Conservation (phyloP, 106 monocot genomes). For the Posidonia australis region DNA sequence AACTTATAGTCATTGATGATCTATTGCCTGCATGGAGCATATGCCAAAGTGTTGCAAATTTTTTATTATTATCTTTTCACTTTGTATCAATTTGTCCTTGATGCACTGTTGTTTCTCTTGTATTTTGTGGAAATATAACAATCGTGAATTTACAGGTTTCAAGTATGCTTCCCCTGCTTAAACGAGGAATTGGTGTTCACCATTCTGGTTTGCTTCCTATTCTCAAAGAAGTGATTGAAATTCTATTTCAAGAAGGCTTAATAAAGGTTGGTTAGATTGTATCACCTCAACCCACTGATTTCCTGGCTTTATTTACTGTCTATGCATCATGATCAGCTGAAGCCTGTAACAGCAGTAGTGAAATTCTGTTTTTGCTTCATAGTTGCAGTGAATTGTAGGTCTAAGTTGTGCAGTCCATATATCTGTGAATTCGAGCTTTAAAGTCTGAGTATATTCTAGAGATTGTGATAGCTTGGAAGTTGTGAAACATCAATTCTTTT, state of each 20-base stretch:
- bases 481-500: too few species aligned
- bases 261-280: slow-evolving; percentile 51
- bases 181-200: slow-evolving; percentile 96
- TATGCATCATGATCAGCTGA: not conserved
- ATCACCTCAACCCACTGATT: not conserved
- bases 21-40: too few species aligned
- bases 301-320: not conserved
- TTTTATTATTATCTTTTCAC: too few species aligned
- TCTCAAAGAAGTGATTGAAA: slow-evolving; percentile 95
- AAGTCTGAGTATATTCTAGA: too few species aligned
- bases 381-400: too few species aligned
- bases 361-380: not conserved
- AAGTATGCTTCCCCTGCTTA: slow-evolving; percentile 88
- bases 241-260: slow-evolving; percentile 94
- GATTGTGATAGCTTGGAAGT: too few species aligned
- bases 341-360: too few species aligned
- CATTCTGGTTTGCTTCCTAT: slow-evolving; percentile 97
- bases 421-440: too few species aligned
- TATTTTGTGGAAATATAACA: too few species aligned
- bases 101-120: not conserved
- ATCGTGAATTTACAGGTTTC: slow-evolving; percentile 47
- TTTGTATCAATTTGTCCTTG: not conserved
- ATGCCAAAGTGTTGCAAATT: too few species aligned
- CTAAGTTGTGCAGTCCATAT: too few species aligned
- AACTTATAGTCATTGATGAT: too few species aligned